Base-by-base conservation (phyloP, 768 basidiomycete genomes). In the Macrocybe gigantea region DNA sequence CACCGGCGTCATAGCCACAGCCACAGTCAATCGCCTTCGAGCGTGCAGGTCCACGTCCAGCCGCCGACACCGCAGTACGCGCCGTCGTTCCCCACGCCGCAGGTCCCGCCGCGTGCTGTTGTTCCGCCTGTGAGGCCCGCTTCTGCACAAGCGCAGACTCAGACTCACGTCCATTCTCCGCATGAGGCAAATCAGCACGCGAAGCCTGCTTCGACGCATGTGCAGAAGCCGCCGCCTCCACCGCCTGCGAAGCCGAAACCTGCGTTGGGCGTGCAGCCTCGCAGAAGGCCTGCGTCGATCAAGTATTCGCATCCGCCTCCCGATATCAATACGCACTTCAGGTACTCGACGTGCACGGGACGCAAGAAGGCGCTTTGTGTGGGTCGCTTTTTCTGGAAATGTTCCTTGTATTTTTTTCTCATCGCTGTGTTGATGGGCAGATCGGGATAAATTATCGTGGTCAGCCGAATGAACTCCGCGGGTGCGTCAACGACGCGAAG, bases 391-490 rank as follows among this genome's bases (percentile, higher is more conserved):
- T 33, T 9, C 1, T 22, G 22, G 22, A 4, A 22, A 22, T 22
- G 22, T 22, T 22, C 4, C 42, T 22, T 49, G 40, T 33, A 11
- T 12, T 38, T 40, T 43, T 53, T 39, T 45, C 31, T 30, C 46
- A 33, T 45, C 35, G 22, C 11, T 44, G 34, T 44, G 32, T 47
- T 38, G 13, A 32, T 43, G 15, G 30, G 31, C 48, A 84, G 82
- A 88, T 93, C 60, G 89, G 88, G 1, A 85, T 92, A 54, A 87
- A 87, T 59, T 93, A 93, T 59, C 57, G 56, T 8, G 87, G 88
- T 0, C 80, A 85, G 41, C 58, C 60, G 2, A 75, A 80, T 47
- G 79, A 77, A 51, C 75, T 93, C 10, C 69, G 69, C 0, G 91
- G 91, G 5, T 93, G 91, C 56, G 74, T 91, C 57, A 93, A 93